Evolutionary conservation across 176 grass and related monocot genomes (phyloP).

Genomic region (Themeda triandra): DNA sequence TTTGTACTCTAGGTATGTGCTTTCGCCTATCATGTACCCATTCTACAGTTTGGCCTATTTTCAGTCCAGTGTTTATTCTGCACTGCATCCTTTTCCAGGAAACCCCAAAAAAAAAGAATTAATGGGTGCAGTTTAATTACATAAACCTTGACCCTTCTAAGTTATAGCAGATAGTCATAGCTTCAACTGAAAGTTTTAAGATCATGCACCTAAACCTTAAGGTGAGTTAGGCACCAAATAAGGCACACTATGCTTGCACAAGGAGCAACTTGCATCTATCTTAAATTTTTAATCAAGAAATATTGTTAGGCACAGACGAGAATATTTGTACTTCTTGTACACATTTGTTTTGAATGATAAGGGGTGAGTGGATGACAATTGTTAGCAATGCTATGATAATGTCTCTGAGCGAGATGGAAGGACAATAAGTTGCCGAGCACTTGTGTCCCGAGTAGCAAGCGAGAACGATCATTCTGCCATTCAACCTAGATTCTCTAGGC

Average conservation of each 20-base stretch:
- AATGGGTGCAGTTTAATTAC: background rate
- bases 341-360: background rate
- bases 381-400: background rate
- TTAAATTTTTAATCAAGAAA: background rate
- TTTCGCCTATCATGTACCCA: too few species aligned
- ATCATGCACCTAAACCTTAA: background rate
- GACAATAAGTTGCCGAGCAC: conserved; percentile 15
- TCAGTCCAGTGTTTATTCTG: background rate
- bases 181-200: background rate
- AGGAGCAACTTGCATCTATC: background rate
- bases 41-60: background rate
- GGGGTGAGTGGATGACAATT: background rate
- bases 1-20: too few species aligned
- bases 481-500: background rate
- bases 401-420: background rate
- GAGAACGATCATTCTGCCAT: background rate
- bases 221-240: conserved; percentile 2
- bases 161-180: background rate
- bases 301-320: background rate
- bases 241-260: background rate
- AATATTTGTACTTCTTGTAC: background rate
- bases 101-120: background rate
- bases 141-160: background rate
- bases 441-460: conserved; percentile 14
- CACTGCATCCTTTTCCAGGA: background rate